Evolutionary conservation across 164 flowering plant species (phyloP).

Genomic region (Brasenia schreberi): DNA sequence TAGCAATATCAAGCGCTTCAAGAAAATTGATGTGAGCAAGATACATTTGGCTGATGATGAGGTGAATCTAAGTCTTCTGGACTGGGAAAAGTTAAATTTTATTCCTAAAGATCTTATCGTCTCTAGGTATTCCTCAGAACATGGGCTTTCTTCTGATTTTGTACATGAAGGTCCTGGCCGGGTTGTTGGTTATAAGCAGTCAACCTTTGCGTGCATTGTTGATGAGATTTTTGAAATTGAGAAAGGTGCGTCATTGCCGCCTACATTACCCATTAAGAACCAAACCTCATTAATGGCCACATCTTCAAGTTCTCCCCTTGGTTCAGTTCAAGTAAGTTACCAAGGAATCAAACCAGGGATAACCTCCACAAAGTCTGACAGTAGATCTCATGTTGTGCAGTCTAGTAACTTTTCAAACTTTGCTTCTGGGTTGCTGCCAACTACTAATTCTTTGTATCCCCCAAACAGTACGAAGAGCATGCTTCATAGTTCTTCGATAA

Average conservation of each 20-base stretch:
- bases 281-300: conserved; percentile 16
- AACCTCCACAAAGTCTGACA: conserved; percentile 59
- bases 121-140: conserved; percentile 32
- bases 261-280: conserved; percentile 19
- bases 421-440: conserved; percentile 18
- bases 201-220: conserved; percentile 66
- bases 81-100: conserved; percentile 28
- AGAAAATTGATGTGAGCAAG: conserved; percentile 56
- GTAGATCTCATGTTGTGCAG: conserved; percentile 30
- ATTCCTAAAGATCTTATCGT: conserved; percentile 26
- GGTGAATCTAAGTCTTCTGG: conserved; percentile 55
- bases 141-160: conserved; percentile 36
- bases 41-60: conserved; percentile 80
- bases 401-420: conserved; percentile 22
- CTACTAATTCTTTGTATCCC: conserved; percentile 28
- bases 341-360: conserved; percentile 34
- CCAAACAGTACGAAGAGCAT: conserved; percentile 42
- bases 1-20: conserved; percentile 38
- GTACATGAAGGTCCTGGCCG: conserved; percentile 30
- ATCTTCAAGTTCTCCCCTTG: conserved; percentile 29
- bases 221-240: conserved; percentile 89
- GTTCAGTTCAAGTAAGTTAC: conserved; percentile 25
- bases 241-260: conserved; percentile 38
- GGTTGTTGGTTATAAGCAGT: conserved; percentile 21
- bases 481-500: conserved; percentile 34